Base-by-base conservation (phyloP, 805 yeast genomes). In the Wickerhamomyces bovis region DNA sequence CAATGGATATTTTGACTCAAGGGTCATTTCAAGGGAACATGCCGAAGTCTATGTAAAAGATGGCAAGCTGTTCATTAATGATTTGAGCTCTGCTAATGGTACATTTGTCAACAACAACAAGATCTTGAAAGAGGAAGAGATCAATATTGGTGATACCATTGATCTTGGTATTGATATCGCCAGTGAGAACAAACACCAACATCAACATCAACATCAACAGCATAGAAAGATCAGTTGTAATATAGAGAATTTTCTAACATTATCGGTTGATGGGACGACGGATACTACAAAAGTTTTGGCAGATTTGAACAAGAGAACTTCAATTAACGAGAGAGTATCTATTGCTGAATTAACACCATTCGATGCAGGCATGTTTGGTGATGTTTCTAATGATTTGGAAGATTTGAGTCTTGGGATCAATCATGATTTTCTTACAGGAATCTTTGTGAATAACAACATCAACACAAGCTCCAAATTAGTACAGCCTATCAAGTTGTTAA, bases 111-210 rank as follows among this genome's bases (percentile, higher is more conserved):
- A 94, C 63, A 87, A 82, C 30, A 72, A 68, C 38, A 81, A 89
- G 51, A 73, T 94, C 47, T 67, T 69, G 11, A 56, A 58, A 44
- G 84, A 80, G 39, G 78, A 77, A 19, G 87, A 82, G 54, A 66
- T 94, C 43, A 74, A 80, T 46, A 72, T 81, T n/a, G 90, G 87
- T 22, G 99, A 94, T 65, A 72, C 78, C n/a, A 75, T 94, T n/a
- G 95, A 92, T 58, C 69, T 94, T 45, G 99, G 99, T 1, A 89
- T 95, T 44, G 95, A 95, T 58, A 86, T 94, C 45, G 85, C 82
- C 57, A 66, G 69, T 39, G 77, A 73, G 48, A 64, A 53, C 39
- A 58, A 53, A 33, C 57, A 69, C 70, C 49, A 74, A 77, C 47
- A 69, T 70, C 49, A 74, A 77, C 47, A 77, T 53, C 57, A 69